These are phyloP conservation scores for Eutypella sp. DNA, from an alignment of 2,329 filamentous ascomycete genomes.

Conservation along the genomic window DNA sequence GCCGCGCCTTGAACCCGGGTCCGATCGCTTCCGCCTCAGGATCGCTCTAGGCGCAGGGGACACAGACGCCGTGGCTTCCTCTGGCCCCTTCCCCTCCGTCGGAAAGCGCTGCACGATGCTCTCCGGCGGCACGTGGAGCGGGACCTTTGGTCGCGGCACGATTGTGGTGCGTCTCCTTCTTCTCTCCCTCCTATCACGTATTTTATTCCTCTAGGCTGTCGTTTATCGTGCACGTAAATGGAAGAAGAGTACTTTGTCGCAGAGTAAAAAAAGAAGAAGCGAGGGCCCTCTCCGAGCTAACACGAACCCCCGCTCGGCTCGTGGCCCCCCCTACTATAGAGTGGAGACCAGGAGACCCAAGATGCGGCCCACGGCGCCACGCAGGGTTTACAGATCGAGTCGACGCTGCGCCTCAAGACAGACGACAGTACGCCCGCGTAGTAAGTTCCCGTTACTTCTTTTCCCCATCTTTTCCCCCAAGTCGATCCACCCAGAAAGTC, in stretches of 20 bases:
- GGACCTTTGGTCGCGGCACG: slow-evolving; percentile 19
- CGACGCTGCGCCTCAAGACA: slow-evolving; percentile 21
- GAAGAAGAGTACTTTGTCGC: too few relatives aligned
- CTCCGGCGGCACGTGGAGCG: slow-evolving; percentile 23
- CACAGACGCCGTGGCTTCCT: slow-evolving; percentile 19
- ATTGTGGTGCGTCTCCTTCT: slow-evolving; percentile 17
- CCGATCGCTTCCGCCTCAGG: slow-evolving; percentile 25
- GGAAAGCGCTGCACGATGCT: slow-evolving; percentile 23
- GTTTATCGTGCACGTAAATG: too few relatives aligned
- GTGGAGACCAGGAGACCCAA: slow-evolving; percentile 23
- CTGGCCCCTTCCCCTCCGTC: slow-evolving; percentile 6
- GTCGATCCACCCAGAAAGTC: too few relatives aligned
- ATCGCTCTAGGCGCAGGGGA: slow-evolving; percentile 20
- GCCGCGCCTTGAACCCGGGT: slow-evolving; percentile 19
- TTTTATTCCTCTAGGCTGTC: not conserved
- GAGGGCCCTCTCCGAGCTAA: too few relatives aligned
- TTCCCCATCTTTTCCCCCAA: not conserved
- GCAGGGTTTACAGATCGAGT: slow-evolving; percentile 21
- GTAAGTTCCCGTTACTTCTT: slow-evolving; percentile 11
- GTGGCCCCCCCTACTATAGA: slow-evolving; percentile 7
- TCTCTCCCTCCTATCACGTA: not conserved
- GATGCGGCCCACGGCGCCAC: slow-evolving; percentile 16
- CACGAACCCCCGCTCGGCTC: too few relatives aligned
- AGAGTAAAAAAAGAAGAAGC: too few relatives aligned
- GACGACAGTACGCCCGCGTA: slow-evolving; percentile 21